Evolutionary conservation across 1,284 basidiomycete species (phyloP).

Genomic region (Omphalotus olearius): DNA sequence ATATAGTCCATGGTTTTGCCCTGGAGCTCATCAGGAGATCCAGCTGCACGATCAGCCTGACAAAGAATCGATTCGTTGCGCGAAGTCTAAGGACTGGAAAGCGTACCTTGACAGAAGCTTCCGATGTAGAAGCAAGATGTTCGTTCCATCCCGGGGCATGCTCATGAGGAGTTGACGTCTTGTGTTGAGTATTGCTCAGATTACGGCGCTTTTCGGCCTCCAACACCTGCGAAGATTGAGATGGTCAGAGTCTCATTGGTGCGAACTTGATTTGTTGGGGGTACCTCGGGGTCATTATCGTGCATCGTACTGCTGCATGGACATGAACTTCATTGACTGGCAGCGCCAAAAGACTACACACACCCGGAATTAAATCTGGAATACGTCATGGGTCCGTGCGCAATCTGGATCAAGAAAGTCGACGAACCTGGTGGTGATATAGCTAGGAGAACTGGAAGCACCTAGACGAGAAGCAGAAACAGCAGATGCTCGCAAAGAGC

Average conservation of each 20-base stretch:
- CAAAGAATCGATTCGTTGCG: background rate
- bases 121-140: conserved; percentile 58
- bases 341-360: background rate
- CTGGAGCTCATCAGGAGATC: conserved; percentile 27
- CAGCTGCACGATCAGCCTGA: conserved; percentile 35
- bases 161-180: conserved; percentile 46
- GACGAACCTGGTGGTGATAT: background rate
- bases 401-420: background rate
- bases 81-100: background rate
- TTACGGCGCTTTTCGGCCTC: conserved; percentile 57
- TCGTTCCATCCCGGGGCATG: conserved; percentile 77
- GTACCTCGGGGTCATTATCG: conserved; percentile 56
- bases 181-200: conserved; percentile 43
- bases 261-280: conserved; percentile 11
- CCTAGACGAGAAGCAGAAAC: background rate
- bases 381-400: background rate
- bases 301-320: conserved; percentile 48
- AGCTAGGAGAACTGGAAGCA: background rate
- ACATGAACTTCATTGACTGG: background rate
- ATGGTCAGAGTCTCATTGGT: background rate
- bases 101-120: conserved; percentile 64
- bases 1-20: conserved; percentile 35
- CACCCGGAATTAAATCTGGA: conserved; percentile 8
- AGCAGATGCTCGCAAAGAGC: background rate
- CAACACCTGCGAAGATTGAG: conserved; percentile 32